Evolutionary conservation across 78 protist species (phyloP).

Genomic region (Protostelium mycophagum): DNA sequence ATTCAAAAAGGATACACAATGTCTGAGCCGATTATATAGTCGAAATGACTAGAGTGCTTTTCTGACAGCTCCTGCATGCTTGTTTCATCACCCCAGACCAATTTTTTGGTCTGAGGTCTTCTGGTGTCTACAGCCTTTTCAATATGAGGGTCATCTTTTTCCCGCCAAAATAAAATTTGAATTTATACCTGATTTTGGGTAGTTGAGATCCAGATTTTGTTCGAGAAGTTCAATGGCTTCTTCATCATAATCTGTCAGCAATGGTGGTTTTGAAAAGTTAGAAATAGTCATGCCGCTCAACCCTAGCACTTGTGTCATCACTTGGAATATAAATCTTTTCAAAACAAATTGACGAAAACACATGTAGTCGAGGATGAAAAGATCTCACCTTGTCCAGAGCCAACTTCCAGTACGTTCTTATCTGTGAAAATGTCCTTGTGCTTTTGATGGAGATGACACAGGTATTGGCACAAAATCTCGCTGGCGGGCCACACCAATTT

Average conservation of each 20-base stretch:
- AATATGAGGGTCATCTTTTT: no score
- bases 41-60: not conserved
- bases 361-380: no score
- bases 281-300: not conserved
- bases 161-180: no score
- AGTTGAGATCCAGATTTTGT: not conserved
- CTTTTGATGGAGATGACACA: not conserved
- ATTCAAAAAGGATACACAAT: no score
- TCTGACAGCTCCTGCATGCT: not conserved
- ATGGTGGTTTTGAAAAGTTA: not conserved
- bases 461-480: not conserved
- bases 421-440: not conserved
- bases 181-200: no score
- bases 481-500: not conserved
- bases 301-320: not conserved
- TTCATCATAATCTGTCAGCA: not conserved
- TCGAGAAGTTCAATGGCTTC: not conserved
- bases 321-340: no score
- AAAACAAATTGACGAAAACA: no score
- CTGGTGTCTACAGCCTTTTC: not conserved
- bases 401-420: not conserved
- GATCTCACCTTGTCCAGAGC: not conserved
- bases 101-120: not conserved
- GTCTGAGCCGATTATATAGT: not conserved
- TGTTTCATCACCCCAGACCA: not conserved